Conservation (phyloP, 2,329 filamentous ascomycete species). For the Aspergillus fructus region DNA sequence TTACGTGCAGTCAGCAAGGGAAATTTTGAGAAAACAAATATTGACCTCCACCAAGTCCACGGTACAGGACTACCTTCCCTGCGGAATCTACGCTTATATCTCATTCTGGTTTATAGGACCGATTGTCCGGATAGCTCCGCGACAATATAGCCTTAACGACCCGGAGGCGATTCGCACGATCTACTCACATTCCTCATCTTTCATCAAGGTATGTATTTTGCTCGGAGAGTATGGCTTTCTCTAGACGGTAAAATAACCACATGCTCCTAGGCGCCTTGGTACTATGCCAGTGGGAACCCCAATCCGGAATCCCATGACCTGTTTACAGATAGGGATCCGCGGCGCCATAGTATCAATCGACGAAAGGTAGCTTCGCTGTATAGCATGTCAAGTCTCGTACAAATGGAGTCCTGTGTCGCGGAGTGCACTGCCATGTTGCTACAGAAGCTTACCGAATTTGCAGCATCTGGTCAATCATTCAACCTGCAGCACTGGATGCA, state of each 20-base stretch:
- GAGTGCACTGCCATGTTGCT: constrained; percentile 2
- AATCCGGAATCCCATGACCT: not conserved
- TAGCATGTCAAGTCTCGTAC: constrained; percentile 15
- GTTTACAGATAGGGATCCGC: not conserved
- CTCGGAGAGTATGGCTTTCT: not conserved
- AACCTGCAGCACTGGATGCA: constrained; percentile 19
- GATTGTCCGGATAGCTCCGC: constrained; percentile 1
- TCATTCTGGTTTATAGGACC: not conserved
- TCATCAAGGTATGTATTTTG: not conserved
- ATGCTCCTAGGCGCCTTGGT: not conserved
- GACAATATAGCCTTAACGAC: not conserved
- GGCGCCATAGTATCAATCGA: not conserved
- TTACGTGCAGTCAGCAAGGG: not conserved
- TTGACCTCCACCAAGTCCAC: not conserved
- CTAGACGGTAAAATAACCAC: too few species aligned
- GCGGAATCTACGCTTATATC: too few species aligned
- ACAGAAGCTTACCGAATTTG: not conserved
- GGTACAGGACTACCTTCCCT: too few species aligned
- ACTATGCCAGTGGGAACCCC: not conserved
- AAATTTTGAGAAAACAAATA: not conserved
- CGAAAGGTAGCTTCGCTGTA: constrained; percentile 15
- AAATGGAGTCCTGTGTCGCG: constrained; percentile 12
- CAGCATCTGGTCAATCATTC: not conserved
- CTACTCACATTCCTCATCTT: not conserved
- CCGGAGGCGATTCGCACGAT: not conserved